Evolutionary conservation across 2,329 filamentous ascomycete genomes (phyloP).

Genomic region (Camptophora hylomeconis): DNA sequence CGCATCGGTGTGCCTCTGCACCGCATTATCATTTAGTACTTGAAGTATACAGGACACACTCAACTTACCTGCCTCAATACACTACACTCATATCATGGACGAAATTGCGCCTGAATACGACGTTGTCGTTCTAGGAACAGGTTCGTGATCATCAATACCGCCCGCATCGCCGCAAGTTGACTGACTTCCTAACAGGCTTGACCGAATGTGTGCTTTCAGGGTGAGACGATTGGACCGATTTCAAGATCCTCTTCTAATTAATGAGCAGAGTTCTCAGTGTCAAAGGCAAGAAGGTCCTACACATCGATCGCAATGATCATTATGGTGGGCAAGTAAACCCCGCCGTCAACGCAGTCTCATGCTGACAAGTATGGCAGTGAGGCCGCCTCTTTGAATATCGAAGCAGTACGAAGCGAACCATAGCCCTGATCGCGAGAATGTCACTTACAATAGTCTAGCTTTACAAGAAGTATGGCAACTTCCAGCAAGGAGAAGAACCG

Average conservation of each 20-base stretch:
- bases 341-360: conserved; percentile 5
- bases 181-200: conserved; percentile 49
- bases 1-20: too few species aligned
- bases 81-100: conserved; percentile 55
- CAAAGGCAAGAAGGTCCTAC: conserved; percentile 97
- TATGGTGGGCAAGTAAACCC: conserved; percentile 70
- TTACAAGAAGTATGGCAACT: conserved; percentile 94
- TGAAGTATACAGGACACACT: too few species aligned
- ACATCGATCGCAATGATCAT: conserved; percentile 97
- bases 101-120: conserved; percentile 98
- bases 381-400: conserved; percentile 91
- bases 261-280: conserved; percentile 72
- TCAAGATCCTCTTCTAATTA: conserved; percentile 3
- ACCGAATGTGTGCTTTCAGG: conserved; percentile 98
- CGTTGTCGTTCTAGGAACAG: conserved; percentile 95
- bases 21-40: too few species aligned
- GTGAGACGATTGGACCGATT: conserved; percentile 38
- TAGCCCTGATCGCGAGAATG: conserved; percentile 6
- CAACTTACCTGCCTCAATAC: not conserved
- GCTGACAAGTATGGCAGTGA: conserved; percentile 45
- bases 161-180: conserved; percentile 22
- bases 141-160: conserved; percentile 39
- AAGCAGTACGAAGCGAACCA: conserved; percentile 76
- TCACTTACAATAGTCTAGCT: conserved; percentile 47
- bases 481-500: conserved; percentile 63